Evolutionary conservation across 2,329 filamentous ascomycete genomes (phyloP).

Genomic region (Purpureocillium lavendulum): DNA sequence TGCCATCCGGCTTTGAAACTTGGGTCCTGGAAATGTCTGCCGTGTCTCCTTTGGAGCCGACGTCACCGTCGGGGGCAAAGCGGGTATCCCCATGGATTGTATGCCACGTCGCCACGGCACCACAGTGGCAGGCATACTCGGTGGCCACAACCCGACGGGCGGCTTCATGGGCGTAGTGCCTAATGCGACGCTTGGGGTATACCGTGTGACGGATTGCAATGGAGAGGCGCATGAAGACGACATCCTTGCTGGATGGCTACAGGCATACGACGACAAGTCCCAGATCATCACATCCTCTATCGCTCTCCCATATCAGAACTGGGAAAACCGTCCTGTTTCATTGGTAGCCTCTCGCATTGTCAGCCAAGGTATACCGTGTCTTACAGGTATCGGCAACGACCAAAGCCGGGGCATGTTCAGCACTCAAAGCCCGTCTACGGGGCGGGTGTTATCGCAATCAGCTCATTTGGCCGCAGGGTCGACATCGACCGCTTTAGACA

Average conservation of each 20-base stretch:
- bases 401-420: not conserved
- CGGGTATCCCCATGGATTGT: conserved; percentile 1
- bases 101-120: conserved; percentile 7
- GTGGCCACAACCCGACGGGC: not conserved
- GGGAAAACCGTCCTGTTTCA: not conserved
- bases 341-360: conserved; percentile 1
- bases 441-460: conserved; percentile 3
- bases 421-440: conserved; percentile 1
- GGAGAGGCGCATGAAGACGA: not conserved
- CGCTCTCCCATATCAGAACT: not conserved
- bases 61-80: not conserved
- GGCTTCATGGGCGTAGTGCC: conserved; percentile 4
- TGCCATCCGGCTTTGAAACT: not conserved
- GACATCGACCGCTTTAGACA: too few species aligned
- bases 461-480: conserved; percentile 2
- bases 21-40: not conserved
- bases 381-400: conserved; percentile 1
- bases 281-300: conserved; percentile 4
- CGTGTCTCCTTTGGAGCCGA: not conserved
- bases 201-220: conserved; percentile 1
- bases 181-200: conserved; percentile 1
- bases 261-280: conserved; percentile 3
- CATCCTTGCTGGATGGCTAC: conserved; percentile 4
- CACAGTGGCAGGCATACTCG: conserved; percentile 2
- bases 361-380: conserved; percentile 1